Evolutionary conservation across 768 basidiomycete genomes (phyloP).

Genomic region (Exidia glandulosa): DNA sequence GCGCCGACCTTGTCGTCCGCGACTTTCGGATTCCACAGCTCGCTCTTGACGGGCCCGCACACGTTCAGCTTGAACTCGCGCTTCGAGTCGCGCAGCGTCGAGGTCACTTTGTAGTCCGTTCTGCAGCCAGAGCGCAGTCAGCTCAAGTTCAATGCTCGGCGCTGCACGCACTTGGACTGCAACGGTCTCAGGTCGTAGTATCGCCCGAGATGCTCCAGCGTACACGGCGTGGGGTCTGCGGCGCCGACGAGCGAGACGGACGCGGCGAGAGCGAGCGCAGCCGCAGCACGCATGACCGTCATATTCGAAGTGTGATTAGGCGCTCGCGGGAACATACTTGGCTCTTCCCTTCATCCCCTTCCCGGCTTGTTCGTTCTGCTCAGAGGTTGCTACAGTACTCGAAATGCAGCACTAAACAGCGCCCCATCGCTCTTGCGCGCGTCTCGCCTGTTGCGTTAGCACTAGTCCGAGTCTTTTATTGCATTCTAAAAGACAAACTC

Average conservation of each 20-base stretch:
- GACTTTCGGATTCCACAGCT: slow-evolving; percentile 47
- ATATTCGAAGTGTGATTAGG: no score
- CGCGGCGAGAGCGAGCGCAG: not conserved
- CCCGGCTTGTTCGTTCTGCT: no score
- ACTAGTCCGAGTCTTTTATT: no score
- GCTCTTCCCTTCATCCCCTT: no score
- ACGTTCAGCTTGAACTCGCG: slow-evolving; percentile 48
- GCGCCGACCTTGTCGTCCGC: slow-evolving; percentile 43
- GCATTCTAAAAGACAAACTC: no score
- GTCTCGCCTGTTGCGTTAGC: no score
- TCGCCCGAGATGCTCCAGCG: not conserved
- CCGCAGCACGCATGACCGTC: no score
- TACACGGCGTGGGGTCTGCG: not conserved
- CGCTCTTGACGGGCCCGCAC: slow-evolving; percentile 44
- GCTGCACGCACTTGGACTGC: not conserved
- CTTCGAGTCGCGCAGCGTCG: slow-evolving; percentile 25
- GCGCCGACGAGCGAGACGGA: not conserved
- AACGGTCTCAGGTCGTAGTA: not conserved
- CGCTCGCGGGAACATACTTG: no score
- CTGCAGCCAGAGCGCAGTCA: slow-evolving; percentile 22
- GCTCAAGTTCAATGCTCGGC: not conserved
- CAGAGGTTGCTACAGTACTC: no score
- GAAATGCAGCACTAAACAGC: no score
- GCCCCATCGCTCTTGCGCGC: no score
- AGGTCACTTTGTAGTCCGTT: slow-evolving; percentile 49